Evolutionary conservation across 1,139 yeast genomes (phyloP).

Genomic region (Suhomyces bokatorum): DNA sequence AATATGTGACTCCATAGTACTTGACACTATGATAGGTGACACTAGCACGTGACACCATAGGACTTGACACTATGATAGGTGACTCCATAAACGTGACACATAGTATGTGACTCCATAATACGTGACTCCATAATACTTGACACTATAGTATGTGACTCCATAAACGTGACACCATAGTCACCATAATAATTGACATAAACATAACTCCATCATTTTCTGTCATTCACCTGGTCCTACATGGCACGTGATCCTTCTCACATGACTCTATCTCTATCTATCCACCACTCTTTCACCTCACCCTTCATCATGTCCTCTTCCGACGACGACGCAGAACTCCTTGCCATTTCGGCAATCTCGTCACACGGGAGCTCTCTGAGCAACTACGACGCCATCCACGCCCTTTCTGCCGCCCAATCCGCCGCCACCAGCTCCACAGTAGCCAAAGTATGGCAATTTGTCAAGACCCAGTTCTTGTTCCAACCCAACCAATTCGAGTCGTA

Average conservation of each 20-base stretch:
- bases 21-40: too few species aligned
- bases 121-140: too few species aligned
- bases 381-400: conserved; percentile 2
- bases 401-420: conserved; percentile 8
- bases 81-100: too few species aligned
- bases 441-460: conserved; percentile 30
- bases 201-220: too few species aligned
- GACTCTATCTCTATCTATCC: not conserved
- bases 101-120: too few species aligned
- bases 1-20: too few species aligned
- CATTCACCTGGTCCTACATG: too few species aligned
- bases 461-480: conserved; percentile 24
- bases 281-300: not conserved
- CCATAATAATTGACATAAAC: too few species aligned
- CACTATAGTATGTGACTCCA: too few species aligned
- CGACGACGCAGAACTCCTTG: conserved; percentile 12
- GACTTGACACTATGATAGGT: too few species aligned
- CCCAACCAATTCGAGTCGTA: conserved; percentile 41
- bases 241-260: not conserved
- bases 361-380: not conserved
- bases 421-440: conserved; percentile 24
- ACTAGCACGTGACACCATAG: too few species aligned
- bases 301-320: conserved; percentile 11
- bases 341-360: conserved; percentile 8
- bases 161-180: too few species aligned